Evolutionary conservation across 1,284 basidiomycete species (phyloP).

Genomic region (Apiotrichum laibachii): DNA sequence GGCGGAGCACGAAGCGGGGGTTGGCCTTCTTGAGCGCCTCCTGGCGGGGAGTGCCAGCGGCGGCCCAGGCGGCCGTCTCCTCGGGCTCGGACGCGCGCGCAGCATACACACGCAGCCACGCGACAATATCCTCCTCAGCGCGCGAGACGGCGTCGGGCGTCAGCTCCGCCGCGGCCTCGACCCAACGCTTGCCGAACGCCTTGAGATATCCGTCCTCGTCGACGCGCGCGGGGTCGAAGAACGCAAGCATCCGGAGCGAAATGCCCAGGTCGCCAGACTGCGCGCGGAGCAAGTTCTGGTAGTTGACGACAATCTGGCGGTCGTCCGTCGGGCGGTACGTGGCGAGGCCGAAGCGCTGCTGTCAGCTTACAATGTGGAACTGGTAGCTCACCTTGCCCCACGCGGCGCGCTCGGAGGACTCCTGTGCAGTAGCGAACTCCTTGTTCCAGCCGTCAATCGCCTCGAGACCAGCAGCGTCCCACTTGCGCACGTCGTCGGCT

Average conservation of each 20-base stretch:
- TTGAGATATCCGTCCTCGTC: conserved; percentile 45
- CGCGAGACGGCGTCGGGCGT: conserved; percentile 56
- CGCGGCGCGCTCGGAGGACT: conserved; percentile 61
- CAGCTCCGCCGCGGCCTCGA: conserved; percentile 54
- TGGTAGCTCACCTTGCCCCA: conserved; percentile 64
- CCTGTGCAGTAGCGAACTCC: conserved; percentile 59
- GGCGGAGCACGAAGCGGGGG: conserved; percentile 82
- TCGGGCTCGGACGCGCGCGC: conserved; percentile 56
- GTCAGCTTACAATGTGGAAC: neutral
- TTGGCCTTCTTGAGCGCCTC: conserved; percentile 58
- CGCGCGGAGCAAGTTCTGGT: conserved; percentile 66
- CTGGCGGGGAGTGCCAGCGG: conserved; percentile 13
- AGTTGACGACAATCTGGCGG: conserved; percentile 60
- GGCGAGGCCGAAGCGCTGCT: conserved; percentile 71
- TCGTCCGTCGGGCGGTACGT: conserved; percentile 58
- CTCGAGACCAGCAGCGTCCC: conserved; percentile 61
- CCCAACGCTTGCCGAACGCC: conserved; percentile 57
- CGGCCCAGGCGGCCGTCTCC: conserved; percentile 8
- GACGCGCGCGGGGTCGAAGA: conserved; percentile 59
- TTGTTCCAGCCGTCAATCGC: conserved; percentile 55
- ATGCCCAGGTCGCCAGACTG: conserved; percentile 78
- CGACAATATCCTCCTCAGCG: conserved; percentile 55
- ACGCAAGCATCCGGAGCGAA: conserved; percentile 68
- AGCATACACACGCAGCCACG: conserved; percentile 69
- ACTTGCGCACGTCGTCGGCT: conserved; percentile 62